Evolutionary conservation across 495 filamentous ascomycete genomes (phyloP).

Genomic region (Neurospora cerealis): DNA sequence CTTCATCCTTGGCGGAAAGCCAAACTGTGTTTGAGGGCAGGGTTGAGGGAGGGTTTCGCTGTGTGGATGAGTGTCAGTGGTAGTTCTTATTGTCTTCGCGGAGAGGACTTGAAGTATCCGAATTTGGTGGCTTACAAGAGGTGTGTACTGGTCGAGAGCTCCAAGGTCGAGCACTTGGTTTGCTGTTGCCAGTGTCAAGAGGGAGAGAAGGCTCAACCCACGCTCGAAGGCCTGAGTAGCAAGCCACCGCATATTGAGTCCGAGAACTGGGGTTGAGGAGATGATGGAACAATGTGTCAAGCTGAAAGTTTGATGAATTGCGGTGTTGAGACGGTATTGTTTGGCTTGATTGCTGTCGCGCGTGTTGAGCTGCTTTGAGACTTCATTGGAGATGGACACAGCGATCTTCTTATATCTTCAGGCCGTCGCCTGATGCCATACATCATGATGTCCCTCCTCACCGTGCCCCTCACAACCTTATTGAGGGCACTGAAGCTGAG

Average conservation of each 20-base stretch:
- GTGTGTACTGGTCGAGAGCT: too few species aligned
- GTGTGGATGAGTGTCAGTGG: too few species aligned
- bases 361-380: background rate
- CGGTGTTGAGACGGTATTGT: background rate
- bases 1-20: too few species aligned
- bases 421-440: background rate
- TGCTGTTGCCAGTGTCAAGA: background rate
- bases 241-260: background rate
- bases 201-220: background rate
- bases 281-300: too few species aligned
- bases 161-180: background rate
- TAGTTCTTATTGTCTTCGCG: too few species aligned
- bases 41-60: too few species aligned
- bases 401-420: background rate
- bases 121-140: too few species aligned
- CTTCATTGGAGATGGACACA: background rate
- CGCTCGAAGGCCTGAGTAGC: background rate
- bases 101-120: too few species aligned
- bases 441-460: background rate
- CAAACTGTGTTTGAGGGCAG: too few species aligned
- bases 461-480: background rate
- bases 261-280: background rate
- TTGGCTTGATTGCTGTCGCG: too few species aligned
- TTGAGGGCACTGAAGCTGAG: background rate
- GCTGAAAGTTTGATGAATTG: background rate